These are phyloP conservation scores for Pseudocercospora musae DNA, from an alignment of 2,329 filamentous ascomycete genomes.

Conservation along the genomic window DNA sequence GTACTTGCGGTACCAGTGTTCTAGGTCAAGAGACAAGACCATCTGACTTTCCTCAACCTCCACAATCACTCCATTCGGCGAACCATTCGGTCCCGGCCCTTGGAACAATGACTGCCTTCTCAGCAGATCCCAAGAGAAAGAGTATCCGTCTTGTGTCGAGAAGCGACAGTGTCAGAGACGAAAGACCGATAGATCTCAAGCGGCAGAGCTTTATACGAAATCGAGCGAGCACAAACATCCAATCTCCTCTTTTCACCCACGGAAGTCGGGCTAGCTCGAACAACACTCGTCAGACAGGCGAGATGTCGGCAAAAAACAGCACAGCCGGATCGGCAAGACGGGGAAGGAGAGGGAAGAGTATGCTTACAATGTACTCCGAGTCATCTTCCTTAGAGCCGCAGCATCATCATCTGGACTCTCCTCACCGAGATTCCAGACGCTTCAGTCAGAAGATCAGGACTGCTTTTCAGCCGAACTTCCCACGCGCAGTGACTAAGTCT, in stretches of 20 bases:
- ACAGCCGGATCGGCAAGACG: constrained; percentile 21
- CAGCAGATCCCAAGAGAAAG: constrained; percentile 33
- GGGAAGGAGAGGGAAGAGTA: constrained; percentile 18
- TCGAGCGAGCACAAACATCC: constrained; percentile 38
- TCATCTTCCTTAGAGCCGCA: constrained; percentile 33
- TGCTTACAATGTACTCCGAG: constrained; percentile 27
- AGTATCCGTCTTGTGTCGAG: constrained; percentile 42
- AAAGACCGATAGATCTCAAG: constrained; percentile 40
- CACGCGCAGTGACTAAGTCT: constrained; percentile 29
- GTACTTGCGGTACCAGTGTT: constrained; percentile 40
- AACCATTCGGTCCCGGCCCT: constrained; percentile 27
- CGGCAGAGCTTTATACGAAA: constrained; percentile 44
- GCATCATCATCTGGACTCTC: constrained; percentile 13
- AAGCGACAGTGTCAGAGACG: constrained; percentile 37
- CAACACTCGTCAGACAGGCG: constrained; percentile 17
- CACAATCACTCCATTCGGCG: constrained; percentile 21
- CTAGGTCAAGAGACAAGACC: constrained; percentile 36
- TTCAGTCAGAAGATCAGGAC: constrained; percentile 28
- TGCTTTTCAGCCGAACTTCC: constrained; percentile 30
- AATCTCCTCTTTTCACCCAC: constrained; percentile 41
- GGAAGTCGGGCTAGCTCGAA: constrained; percentile 24
- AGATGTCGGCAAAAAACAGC: constrained; percentile 20
- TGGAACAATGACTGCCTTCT: constrained; percentile 25
- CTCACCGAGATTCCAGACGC: constrained; percentile 24
- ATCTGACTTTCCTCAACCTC: constrained; percentile 38